Percentiles rank a stretch among this genome's conserved stretches.
These are phyloP conservation scores for Termitomyces sp. DNA, from an alignment of 768 basidiomycete genomes.

Conservation along the genomic window DNA sequence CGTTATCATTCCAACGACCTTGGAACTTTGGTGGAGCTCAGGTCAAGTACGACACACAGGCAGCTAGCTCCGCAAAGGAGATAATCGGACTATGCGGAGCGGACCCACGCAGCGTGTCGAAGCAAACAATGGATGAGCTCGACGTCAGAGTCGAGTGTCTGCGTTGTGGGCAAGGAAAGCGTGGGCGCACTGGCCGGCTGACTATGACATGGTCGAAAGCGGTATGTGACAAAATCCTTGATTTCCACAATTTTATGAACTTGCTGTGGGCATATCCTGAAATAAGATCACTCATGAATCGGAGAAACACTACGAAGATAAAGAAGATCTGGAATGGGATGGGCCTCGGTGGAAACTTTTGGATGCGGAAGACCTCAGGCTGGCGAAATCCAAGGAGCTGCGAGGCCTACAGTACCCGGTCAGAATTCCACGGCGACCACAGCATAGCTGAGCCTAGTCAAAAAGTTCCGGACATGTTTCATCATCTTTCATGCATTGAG, in stretches of 20 bases:
- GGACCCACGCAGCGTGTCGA: conserved; percentile 22
- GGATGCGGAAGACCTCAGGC: not conserved
- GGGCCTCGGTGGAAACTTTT: conserved; percentile 2
- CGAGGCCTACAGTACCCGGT: not conserved
- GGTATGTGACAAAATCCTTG: conserved; percentile 17
- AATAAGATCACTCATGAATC: not conserved
- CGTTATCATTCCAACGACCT: conserved; percentile 1
- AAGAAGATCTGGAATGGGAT: not conserved
- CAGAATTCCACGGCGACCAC: not conserved
- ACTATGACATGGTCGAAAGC: conserved; percentile 33
- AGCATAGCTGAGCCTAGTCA: not conserved
- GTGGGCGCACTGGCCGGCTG: conserved; percentile 15
- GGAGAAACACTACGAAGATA: not conserved
- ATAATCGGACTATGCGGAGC: conserved; percentile 25
- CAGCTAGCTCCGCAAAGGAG: conserved; percentile 19
- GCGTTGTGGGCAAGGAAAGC: conserved; percentile 21
- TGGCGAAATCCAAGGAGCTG: not conserved
- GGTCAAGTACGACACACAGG: conserved; percentile 27
- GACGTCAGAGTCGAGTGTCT: conserved; percentile 29
- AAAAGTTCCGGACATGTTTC: not conserved
- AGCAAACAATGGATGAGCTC: conserved; percentile 22
- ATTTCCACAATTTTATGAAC: not conserved
- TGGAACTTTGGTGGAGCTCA: conserved; percentile 23
- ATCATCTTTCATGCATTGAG: not conserved
- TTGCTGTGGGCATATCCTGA: not conserved